Evolutionary conservation across 2,329 filamentous ascomycete genomes (phyloP).

Genomic region (Botrytis galanthina): DNA sequence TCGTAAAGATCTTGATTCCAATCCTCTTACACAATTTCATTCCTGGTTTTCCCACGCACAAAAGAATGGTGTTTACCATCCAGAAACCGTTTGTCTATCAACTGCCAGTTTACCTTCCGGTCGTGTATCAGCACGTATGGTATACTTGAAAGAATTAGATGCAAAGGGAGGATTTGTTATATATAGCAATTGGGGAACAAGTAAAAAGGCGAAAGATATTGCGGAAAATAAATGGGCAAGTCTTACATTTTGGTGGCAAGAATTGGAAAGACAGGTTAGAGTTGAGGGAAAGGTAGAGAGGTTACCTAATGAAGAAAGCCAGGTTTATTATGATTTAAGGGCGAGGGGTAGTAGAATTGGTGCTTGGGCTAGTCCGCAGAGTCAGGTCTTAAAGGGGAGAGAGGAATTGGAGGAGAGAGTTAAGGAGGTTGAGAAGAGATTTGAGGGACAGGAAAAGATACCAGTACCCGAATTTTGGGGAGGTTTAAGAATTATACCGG

Average conservation of each 20-base stretch:
- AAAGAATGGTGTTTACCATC: slow-evolving; percentile 59
- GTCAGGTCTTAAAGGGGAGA: slow-evolving; percentile 69
- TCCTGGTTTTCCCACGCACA: slow-evolving; percentile 80
- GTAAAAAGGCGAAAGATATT: slow-evolving; percentile 65
- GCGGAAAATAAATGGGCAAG: slow-evolving; percentile 72
- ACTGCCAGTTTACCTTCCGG: slow-evolving; percentile 83
- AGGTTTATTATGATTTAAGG: slow-evolving; percentile 63
- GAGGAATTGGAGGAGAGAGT: slow-evolving; percentile 75
- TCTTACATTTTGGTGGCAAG: slow-evolving; percentile 88
- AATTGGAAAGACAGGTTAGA: slow-evolving; percentile 82
- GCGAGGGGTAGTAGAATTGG: slow-evolving; percentile 82
- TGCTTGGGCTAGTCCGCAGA: slow-evolving; percentile 92
- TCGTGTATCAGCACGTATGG: slow-evolving; percentile 77
- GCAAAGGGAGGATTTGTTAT: slow-evolving; percentile 71
- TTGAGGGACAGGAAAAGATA: slow-evolving; percentile 73
- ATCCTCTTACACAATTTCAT: slow-evolving; percentile 83
- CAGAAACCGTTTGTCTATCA: slow-evolving; percentile 84
- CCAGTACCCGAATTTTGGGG: slow-evolving; percentile 95
- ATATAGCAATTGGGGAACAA: slow-evolving; percentile 89
- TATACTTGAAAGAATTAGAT: slow-evolving; percentile 96
- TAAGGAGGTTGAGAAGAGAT: slow-evolving; percentile 70
- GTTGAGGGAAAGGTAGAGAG: slow-evolving; percentile 77
- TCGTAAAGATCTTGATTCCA: slow-evolving; percentile 57
- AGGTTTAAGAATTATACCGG: slow-evolving; percentile 79
- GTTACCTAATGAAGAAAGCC: slow-evolving; percentile 67